Conservation (phyloP, 2,329 filamentous ascomycete species). For the Aspergillus candidus region DNA sequence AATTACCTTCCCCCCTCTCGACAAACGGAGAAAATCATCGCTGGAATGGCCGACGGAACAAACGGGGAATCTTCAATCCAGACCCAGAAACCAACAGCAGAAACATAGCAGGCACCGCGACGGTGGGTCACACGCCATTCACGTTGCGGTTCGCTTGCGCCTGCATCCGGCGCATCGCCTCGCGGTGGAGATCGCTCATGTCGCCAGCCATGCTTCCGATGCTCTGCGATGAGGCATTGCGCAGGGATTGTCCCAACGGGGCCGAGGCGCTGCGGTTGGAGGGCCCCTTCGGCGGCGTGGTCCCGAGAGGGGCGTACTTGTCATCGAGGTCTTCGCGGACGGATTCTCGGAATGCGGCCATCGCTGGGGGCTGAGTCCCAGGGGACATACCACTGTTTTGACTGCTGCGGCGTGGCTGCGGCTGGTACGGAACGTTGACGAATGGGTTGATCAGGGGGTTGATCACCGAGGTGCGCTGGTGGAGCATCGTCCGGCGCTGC, state of each 20-base stretch:
- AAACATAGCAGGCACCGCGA: constrained; percentile 1
- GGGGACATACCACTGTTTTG: constrained; percentile 8
- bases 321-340: constrained; percentile 56
- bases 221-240: constrained; percentile 52
- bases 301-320: constrained; percentile 22
- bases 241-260: constrained; percentile 54
- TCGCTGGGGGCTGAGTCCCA: constrained; percentile 45
- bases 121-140: constrained; percentile 6
- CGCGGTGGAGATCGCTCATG: constrained; percentile 69
- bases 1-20: too few relatives aligned
- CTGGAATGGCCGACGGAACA: neutral
- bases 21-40: neutral
- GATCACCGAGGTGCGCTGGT: constrained; percentile 40
- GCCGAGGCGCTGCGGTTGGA: constrained; percentile 38
- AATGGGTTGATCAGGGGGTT: constrained; percentile 39
- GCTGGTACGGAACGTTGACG: neutral
- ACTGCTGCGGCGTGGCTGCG: constrained; percentile 4
- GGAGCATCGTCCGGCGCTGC: constrained; percentile 57
- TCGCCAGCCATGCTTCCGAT: constrained; percentile 59
- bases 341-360: constrained; percentile 63
- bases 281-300: too few relatives aligned
- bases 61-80: neutral
- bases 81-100: constrained; percentile 7
- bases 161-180: constrained; percentile 77
- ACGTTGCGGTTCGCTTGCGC: constrained; percentile 44